Conservation (phyloP, 352 stramenopile genomes). For the Phytophthora tubulina region DNA sequence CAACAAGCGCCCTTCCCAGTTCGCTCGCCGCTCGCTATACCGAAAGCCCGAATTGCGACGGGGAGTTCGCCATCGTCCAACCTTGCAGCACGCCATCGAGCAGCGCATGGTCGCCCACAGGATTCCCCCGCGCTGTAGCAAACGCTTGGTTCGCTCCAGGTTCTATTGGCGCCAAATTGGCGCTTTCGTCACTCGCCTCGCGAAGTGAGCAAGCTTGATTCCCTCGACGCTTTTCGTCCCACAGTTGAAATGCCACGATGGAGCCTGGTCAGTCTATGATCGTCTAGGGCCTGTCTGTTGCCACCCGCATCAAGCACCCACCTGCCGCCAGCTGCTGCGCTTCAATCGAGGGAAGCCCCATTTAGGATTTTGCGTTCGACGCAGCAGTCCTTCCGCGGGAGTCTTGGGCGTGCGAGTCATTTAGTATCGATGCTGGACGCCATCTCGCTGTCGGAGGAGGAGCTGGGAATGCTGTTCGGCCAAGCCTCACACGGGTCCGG, state of each 20-base stretch:
- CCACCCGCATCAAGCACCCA: conserved; percentile 31
- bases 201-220: conserved; percentile 37
- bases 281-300: conserved; percentile 33
- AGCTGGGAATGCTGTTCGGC: conserved; percentile 44
- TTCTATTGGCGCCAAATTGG: background rate
- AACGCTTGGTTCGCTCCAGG: conserved; percentile 5
- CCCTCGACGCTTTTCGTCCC: conserved; percentile 28
- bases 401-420: no score
- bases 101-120: conserved; percentile 25
- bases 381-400: conserved; percentile 5
- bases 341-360: conserved; percentile 40
- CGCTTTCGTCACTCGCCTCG: conserved; percentile 36
- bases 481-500: conserved; percentile 27
- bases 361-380: conserved; percentile 41
- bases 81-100: conserved; percentile 29
- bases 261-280: conserved; percentile 37
- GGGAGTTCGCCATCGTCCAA: conserved; percentile 39
- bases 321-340: conserved; percentile 35
- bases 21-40: conserved; percentile 22
- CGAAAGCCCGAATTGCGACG: conserved; percentile 24
- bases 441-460: conserved; percentile 43
- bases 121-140: background rate
- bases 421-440: conserved; percentile 31
- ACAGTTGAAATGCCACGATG: conserved; percentile 33
- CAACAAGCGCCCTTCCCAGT: conserved; percentile 3